Evolutionary conservation across 2,329 filamentous ascomycete genomes (phyloP).

Genomic region (Aaosphaeria arxii): DNA sequence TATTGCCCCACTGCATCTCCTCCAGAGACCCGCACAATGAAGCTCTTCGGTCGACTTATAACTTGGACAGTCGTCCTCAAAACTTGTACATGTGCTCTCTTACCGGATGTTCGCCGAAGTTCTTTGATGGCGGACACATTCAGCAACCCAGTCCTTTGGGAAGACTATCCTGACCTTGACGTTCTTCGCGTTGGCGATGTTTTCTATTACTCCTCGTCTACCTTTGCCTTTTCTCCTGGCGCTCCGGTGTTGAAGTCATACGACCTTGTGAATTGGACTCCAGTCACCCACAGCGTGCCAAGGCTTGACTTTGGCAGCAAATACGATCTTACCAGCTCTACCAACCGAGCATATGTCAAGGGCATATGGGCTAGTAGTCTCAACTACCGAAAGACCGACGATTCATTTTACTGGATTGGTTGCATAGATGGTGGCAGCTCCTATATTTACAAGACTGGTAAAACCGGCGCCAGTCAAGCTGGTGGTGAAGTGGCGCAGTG

Average conservation of each 20-base stretch:
- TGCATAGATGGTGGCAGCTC: constrained; percentile 52
- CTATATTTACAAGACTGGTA: constrained; percentile 52
- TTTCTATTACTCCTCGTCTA: constrained; percentile 57
- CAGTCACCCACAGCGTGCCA: constrained; percentile 39
- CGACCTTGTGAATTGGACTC: constrained; percentile 53
- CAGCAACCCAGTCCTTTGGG: constrained; percentile 54
- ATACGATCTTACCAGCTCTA: constrained; percentile 47
- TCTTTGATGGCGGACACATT: constrained; percentile 22
- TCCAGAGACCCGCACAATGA: no score
- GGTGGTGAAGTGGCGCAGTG: constrained; percentile 27
- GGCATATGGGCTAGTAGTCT: constrained; percentile 58
- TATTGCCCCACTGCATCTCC: no score
- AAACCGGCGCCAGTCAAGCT: constrained; percentile 36
- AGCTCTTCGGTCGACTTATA: no score
- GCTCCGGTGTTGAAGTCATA: constrained; percentile 56
- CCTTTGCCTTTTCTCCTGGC: constrained; percentile 56
- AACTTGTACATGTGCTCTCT: no score
- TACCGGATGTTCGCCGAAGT: no score
- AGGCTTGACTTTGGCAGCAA: constrained; percentile 37
- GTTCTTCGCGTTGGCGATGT: constrained; percentile 50
- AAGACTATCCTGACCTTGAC: constrained; percentile 56
- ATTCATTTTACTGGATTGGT: constrained; percentile 57
- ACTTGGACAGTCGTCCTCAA: no score
- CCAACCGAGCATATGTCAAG: constrained; percentile 46
- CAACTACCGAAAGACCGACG: constrained; percentile 49